These are phyloP conservation scores for Colletotrichum gloeosporioides DNA, from an alignment of 2,329 filamentous ascomycete species.

Conservation along the genomic window DNA sequence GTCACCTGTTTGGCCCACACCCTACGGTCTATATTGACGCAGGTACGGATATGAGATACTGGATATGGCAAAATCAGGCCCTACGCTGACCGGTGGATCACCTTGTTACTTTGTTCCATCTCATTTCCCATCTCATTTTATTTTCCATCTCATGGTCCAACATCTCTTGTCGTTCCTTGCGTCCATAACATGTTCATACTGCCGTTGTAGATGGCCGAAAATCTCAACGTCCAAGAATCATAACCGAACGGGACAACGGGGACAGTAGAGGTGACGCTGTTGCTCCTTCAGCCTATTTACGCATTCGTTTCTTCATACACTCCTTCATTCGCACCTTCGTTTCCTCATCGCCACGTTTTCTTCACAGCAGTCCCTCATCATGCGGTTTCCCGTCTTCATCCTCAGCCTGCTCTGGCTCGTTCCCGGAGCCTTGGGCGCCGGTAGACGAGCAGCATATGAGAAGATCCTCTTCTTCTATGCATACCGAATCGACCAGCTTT, in stretches of 20 bases:
- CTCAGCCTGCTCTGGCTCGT: neutral
- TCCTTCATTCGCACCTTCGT: neutral
- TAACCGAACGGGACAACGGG: neutral
- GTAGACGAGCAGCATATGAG: neutral
- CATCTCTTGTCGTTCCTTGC: neutral
- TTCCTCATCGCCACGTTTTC: neutral
- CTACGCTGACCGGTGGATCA: neutral
- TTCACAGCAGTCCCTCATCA: neutral
- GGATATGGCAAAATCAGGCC: neutral
- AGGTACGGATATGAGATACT: neutral
- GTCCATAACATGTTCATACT: neutral
- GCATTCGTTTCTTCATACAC: neutral
- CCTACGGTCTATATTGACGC: neutral
- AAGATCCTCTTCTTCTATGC: neutral
- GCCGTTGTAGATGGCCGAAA: neutral
- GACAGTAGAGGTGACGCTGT: neutral
- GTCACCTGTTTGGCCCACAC: neutral
- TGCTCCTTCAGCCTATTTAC: neutral
- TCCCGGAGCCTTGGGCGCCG: neutral
- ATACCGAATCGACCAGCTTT: neutral
- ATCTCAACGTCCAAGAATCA: neutral
- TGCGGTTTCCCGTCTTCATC: neutral
- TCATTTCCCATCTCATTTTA: neutral
- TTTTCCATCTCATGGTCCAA: neutral
- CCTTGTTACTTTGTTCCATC: neutral